phyloP scores from a whole-genome alignment of 2,329 filamentous ascomycete species.

The Hymenoscyphus fraxineus region DNA sequence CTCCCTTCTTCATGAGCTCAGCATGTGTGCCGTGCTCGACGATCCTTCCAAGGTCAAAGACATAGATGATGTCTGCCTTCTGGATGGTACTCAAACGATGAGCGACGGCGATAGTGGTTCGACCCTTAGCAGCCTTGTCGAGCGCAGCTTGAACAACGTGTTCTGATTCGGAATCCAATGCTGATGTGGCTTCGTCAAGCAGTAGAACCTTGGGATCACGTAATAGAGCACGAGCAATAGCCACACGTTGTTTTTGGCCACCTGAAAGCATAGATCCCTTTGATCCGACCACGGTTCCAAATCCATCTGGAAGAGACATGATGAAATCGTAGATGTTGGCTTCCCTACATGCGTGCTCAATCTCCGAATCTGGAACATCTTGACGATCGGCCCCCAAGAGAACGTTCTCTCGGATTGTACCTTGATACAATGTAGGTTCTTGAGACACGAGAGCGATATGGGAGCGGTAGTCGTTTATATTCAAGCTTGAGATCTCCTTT shows the following conservation, averaged over 20 bases:
- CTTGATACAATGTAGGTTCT: slow-evolving; percentile 92
- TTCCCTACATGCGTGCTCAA: slow-evolving; percentile 79
- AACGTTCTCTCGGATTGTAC: slow-evolving; percentile 87
- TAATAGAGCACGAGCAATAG: slow-evolving; percentile 82
- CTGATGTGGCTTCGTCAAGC: slow-evolving; percentile 76
- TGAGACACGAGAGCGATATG: slow-evolving; percentile 86
- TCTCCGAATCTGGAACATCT: slow-evolving; percentile 64
- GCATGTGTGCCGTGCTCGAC: slow-evolving; percentile 80
- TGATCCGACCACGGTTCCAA: slow-evolving; percentile 79
- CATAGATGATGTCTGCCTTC: slow-evolving; percentile 90
- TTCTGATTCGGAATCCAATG: slow-evolving; percentile 72
- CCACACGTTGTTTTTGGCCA: slow-evolving; percentile 92
- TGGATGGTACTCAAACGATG: slow-evolving; percentile 91
- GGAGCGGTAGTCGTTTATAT: slow-evolving; percentile 80
- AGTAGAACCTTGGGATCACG: slow-evolving; percentile 86
- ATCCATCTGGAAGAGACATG: slow-evolving; percentile 75
- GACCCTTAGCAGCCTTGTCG: slow-evolving; percentile 75
- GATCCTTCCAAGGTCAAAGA: slow-evolving; percentile 86
- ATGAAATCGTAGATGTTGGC: slow-evolving; percentile 67
- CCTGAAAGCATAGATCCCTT: slow-evolving; percentile 84
- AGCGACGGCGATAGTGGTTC: slow-evolving; percentile 91
- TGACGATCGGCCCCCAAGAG: slow-evolving; percentile 68
- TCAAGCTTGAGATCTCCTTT: slow-evolving; percentile 73
- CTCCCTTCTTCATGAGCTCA: slow-evolving; percentile 66
- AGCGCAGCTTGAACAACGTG: slow-evolving; percentile 77